Base-by-base conservation (phyloP, 2,329 filamentous ascomycete genomes). In the Macrophomina pseudophaseolina region DNA sequence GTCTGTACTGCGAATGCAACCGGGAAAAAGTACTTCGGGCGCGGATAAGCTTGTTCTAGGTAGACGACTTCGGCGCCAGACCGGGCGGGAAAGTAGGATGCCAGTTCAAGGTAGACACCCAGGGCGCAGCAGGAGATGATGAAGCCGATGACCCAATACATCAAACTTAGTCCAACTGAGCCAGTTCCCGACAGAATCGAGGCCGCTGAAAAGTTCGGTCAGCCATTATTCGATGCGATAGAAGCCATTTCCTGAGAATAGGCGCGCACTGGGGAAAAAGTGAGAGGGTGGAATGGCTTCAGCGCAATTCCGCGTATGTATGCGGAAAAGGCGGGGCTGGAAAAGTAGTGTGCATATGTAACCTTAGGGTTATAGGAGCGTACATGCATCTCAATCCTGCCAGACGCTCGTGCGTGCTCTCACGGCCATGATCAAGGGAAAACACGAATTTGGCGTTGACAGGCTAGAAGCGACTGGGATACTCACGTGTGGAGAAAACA, bases 11-110 rank as follows among this genome's bases (percentile, higher is more conserved):
- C 64, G 30, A 60, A 66, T 1, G 64, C 23, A 1, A 54, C 86
- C 0, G 88, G 87, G 58, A 91, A 86, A 68, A 91, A 83, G 72
- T 87, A 89, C 65, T 82, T 84, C 0, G 89, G 89, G 1, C 87
- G 82, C 0, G 88, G 88, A 69, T 85, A 91, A 0, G 87, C 86
- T 71, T 91, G 89, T 70, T 91, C 89, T 0, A 91, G 81, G 70
- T 90, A 91, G 0, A 89, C 88, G 0, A 89, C 88, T 71, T 91
- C 87, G 0, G 85, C 84, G 0, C 88, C 89, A 1, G 86, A 89
- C 7, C 89, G 85, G 71, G 85, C 90, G 0, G 88, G 88, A 67
- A 91, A 91, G 68, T 88, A 90, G 0, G 86, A 82, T 0, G 87
- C 84, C 14, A 86, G 85, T 71, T 91, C 89, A 8, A 90, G 83